These are phyloP conservation scores for Fusarium ramigenum DNA, from an alignment of 2,329 filamentous ascomycete species.

Conservation along the genomic window DNA sequence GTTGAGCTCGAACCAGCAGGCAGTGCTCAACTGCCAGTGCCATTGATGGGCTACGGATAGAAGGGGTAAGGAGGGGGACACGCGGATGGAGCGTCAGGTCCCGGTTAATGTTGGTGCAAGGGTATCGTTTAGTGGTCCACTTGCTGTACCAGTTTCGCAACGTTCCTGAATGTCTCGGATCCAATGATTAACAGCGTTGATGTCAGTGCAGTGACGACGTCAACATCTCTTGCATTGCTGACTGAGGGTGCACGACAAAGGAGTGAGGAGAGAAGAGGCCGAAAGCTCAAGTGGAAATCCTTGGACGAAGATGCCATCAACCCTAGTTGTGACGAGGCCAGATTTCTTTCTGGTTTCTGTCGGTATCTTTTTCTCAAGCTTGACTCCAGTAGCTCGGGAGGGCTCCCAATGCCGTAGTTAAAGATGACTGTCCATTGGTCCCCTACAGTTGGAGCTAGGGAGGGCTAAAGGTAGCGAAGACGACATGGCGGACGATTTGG, in stretches of 20 bases:
- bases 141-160: constrained; percentile 15
- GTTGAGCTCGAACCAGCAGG: neutral
- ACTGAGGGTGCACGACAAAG: neutral
- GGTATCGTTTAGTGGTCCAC: constrained; percentile 13
- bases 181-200: constrained; percentile 15
- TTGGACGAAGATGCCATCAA: neutral
- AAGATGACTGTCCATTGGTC: constrained; percentile 28
- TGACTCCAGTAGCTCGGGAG: constrained; percentile 21
- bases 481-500: constrained; percentile 11
- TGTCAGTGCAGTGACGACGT: constrained; percentile 12
- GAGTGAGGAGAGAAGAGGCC: neutral
- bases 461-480: constrained; percentile 6
- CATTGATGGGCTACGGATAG: neutral
- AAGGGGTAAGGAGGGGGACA: constrained; percentile 10
- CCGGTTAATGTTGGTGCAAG: constrained; percentile 19
- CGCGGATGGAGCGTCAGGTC: constrained; percentile 20
- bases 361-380: constrained; percentile 1
- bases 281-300: neutral
- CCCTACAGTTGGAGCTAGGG: constrained; percentile 17
- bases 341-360: neutral
- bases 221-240: neutral
- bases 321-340: neutral
- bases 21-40: neutral
- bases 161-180: constrained; percentile 27
- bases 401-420: constrained; percentile 31